Evolutionary conservation across 345 rosid genomes (phyloP).

Genomic region (Eucalyptus melliodora): DNA sequence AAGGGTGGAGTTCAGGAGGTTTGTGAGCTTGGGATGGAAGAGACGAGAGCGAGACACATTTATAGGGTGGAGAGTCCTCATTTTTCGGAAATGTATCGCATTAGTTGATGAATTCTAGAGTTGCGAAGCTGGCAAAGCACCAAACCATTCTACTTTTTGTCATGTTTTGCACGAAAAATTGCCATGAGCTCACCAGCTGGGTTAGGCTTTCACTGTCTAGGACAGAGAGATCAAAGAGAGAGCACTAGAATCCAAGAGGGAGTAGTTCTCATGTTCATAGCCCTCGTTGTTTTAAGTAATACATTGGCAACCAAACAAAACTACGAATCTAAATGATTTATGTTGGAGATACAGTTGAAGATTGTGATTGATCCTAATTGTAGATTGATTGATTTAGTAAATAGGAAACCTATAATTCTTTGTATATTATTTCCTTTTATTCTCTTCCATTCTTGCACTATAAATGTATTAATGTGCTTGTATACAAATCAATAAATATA

Average conservation of each 20-base stretch:
- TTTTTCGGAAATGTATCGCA: background rate
- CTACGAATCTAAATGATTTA: background rate
- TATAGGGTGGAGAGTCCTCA: background rate
- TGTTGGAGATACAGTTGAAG: too few relatives aligned
- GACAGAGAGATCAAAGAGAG: background rate
- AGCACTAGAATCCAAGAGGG: background rate
- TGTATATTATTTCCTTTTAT: too few relatives aligned
- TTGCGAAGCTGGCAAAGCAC: background rate
- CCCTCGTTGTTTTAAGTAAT: background rate
- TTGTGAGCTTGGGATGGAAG: background rate
- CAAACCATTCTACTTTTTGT: background rate
- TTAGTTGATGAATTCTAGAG: background rate
- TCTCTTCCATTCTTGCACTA: too few relatives aligned
- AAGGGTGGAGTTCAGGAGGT: background rate
- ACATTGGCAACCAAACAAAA: background rate
- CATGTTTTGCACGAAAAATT: background rate
- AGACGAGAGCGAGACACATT: background rate
- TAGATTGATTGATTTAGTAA: too few relatives aligned
- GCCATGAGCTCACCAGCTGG: background rate
- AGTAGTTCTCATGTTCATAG: background rate
- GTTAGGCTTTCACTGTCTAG: background rate
- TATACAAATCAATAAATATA: too few relatives aligned
- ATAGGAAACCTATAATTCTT: too few relatives aligned
- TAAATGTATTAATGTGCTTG: too few relatives aligned
- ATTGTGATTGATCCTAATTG: too few relatives aligned